Conservation (phyloP, 129 eudicot species). For the Pittosporum tobira region DNA sequence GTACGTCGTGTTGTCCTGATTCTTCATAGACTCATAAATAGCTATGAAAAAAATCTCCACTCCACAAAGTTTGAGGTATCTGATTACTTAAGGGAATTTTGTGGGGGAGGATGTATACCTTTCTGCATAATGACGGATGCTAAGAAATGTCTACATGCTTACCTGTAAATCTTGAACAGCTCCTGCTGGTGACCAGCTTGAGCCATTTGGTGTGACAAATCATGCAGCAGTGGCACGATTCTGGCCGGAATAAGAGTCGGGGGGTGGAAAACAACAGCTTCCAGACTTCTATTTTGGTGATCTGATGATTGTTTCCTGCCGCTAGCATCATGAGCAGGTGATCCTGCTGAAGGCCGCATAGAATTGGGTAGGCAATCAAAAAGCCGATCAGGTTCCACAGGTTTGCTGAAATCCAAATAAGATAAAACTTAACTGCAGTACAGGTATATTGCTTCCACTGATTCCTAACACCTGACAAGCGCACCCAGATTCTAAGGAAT, state of each 20-base stretch:
- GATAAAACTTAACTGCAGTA: not conserved
- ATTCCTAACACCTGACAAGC: not conserved
- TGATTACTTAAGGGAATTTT: no score
- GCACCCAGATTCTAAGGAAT: not conserved
- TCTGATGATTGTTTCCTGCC: conserved; percentile 38
- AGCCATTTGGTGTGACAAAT: conserved; percentile 66
- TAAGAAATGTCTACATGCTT: not conserved
- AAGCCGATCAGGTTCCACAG: conserved; percentile 84
- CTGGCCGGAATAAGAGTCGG: conserved; percentile 58
- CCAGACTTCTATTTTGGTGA: conserved; percentile 40
- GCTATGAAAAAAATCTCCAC: no score
- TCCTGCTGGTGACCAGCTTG: conserved; percentile 84
- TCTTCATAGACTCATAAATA: no score
- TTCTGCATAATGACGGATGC: not conserved
- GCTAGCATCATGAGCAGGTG: conserved; percentile 41
- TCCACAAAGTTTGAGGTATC: not conserved
- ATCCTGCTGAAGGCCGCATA: conserved; percentile 45
- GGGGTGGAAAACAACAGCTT: conserved; percentile 39
- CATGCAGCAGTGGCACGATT: conserved; percentile 62
- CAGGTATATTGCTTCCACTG: not conserved
- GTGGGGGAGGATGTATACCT: not conserved
- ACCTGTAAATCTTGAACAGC: conserved; percentile 54
- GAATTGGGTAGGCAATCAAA: conserved; percentile 68
- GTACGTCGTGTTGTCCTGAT: no score
- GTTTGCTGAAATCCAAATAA: conserved; percentile 54